Percentiles rank a stretch among this genome's conserved stretches.
Evolutionary conservation across 2,329 filamentous ascomycete genomes (phyloP).

Genomic region (Venturiaceae sp.): DNA sequence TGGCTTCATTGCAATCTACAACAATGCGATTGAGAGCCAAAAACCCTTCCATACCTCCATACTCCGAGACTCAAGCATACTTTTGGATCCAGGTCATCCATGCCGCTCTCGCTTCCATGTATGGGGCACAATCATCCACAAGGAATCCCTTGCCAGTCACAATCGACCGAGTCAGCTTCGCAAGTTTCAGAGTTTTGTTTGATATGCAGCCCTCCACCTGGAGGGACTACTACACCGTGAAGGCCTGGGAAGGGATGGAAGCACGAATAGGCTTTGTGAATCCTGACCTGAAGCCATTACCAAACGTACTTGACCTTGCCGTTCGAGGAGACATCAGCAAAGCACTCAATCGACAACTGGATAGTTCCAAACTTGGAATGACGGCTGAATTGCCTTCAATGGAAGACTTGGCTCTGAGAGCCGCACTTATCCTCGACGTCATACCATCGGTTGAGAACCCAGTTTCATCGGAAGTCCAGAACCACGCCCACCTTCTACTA

Average conservation of each 20-base stretch:
- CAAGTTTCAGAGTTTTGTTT: neutral
- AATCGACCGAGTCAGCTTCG: neutral
- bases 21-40: neutral
- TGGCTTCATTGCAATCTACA: neutral
- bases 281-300: neutral
- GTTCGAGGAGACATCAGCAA: neutral
- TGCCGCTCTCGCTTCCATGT: neutral
- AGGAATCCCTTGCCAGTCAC: neutral
- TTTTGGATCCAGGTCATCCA: constrained; percentile 5
- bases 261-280: neutral
- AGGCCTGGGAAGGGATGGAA: neutral
- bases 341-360: neutral
- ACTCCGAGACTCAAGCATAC: constrained; percentile 1
- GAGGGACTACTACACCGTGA: neutral
- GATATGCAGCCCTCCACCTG: neutral
- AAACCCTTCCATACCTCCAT: neutral
- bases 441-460: neutral
- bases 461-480: neutral
- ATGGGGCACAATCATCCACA: neutral
- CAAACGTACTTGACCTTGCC: neutral
- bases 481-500: neutral
- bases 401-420: neutral
- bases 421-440: neutral
- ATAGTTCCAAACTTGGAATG: neutral
- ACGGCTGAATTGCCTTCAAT: neutral